phyloP scores from a whole-genome alignment of 176 grass and related monocot genomes.

The Metroxylon sagu region DNA sequence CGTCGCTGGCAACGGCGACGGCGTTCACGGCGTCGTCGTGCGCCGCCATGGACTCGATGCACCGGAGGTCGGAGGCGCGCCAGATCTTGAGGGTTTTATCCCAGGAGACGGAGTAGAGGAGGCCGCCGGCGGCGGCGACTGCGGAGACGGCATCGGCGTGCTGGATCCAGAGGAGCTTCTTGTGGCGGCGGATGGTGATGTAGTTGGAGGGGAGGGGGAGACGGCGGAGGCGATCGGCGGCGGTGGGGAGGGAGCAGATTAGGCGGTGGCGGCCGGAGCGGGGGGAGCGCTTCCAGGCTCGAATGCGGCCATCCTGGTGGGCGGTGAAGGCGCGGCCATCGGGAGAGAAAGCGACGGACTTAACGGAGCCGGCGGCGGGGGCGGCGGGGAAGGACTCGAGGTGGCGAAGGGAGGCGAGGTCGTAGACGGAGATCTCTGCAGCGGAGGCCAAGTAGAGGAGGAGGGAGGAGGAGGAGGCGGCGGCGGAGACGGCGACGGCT shows the following conservation, averaged over 20 bases:
- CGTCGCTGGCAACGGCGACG: slow-evolving; percentile 67
- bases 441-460: slow-evolving; percentile 21
- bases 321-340: slow-evolving; percentile 38
- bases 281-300: slow-evolving; percentile 51
- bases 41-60: slow-evolving; percentile 83
- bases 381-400: slow-evolving; percentile 15
- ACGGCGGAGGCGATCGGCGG: slow-evolving; percentile 82
- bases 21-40: slow-evolving; percentile 93
- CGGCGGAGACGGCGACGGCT: not conserved
- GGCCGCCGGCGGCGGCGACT: slow-evolving; percentile 50
- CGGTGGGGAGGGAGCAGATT: slow-evolving; percentile 33
- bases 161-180: slow-evolving; percentile 74
- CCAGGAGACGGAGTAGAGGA: slow-evolving; percentile 95
- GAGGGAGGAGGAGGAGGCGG: not conserved
- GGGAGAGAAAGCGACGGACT: slow-evolving; percentile 40
- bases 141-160: slow-evolving; percentile 88
- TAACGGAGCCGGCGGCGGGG: slow-evolving; percentile 38
- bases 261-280: slow-evolving; percentile 32
- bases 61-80: slow-evolving; percentile 83
- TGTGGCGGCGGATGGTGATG: slow-evolving; percentile 71
- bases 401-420: slow-evolving; percentile 14
- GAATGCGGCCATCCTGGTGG: slow-evolving; percentile 71
- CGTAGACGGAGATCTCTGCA: slow-evolving; percentile 32
- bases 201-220: slow-evolving; percentile 90
- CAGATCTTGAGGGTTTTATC: slow-evolving; percentile 98